Conservation (phyloP, 495 filamentous ascomycete species). For the Hyaloscypha bicolor region DNA sequence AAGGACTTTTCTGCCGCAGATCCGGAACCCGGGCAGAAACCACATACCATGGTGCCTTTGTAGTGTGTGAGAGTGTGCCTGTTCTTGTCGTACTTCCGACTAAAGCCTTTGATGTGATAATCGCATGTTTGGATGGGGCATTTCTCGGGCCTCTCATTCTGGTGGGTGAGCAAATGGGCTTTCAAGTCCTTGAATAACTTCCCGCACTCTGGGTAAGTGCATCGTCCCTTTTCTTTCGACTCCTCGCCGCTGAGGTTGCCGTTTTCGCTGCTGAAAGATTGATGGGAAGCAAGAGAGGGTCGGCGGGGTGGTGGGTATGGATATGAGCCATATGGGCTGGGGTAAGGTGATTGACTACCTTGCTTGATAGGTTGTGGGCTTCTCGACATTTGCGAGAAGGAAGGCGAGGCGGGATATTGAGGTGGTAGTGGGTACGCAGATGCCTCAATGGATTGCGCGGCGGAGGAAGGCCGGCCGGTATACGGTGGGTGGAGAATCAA, state of each 20-base stretch:
- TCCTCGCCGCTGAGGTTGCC: constrained; percentile 59
- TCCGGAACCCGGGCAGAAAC: constrained; percentile 92
- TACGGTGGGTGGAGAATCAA: constrained; percentile 37
- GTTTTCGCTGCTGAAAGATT: constrained; percentile 31
- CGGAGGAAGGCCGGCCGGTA: constrained; percentile 28
- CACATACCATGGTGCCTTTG: constrained; percentile 99
- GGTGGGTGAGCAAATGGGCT: constrained; percentile 96
- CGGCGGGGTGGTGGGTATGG: constrained; percentile 31
- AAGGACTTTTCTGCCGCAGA: constrained; percentile 96
- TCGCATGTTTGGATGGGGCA: constrained; percentile 94
- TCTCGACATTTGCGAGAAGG: constrained; percentile 33
- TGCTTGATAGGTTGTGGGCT: constrained; percentile 31
- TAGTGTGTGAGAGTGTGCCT: constrained; percentile 98
- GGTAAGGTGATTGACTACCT: constrained; percentile 34
- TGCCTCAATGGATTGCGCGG: constrained; percentile 23
- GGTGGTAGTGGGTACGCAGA: constrained; percentile 30
- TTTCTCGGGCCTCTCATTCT: constrained; percentile 91
- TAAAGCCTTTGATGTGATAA: constrained; percentile 95
- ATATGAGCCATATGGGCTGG: constrained; percentile 37
- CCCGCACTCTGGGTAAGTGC: constrained; percentile 83
- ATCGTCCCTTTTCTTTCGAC: constrained; percentile 67
- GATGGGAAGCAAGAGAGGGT: constrained; percentile 27
- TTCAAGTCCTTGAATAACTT: constrained; percentile 93
- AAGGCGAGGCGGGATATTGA: constrained; percentile 31
- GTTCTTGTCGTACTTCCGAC: constrained; percentile 98